A percentile compares a stretch with the other conserved stretches of the same genome.
Conservation (phyloP, 225 moss, liverwort and hornwort genomes). For the Marchantia polymorpha region DNA sequence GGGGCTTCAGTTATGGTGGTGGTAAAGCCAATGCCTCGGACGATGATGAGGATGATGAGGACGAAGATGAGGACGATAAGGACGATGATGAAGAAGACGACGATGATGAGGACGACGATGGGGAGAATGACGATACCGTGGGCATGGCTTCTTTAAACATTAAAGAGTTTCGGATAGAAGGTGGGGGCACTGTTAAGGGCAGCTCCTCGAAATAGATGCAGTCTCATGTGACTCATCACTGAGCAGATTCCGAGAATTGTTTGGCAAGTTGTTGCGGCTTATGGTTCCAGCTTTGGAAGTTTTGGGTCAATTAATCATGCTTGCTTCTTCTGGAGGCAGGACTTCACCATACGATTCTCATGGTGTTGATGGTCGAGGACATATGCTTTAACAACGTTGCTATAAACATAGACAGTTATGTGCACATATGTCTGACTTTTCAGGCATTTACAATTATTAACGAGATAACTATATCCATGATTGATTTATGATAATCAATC, state of each 20-base stretch:
- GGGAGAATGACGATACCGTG: conserved; percentile 40
- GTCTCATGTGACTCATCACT: not conserved
- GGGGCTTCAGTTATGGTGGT: conserved; percentile 37
- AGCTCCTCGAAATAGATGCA: conserved; percentile 54
- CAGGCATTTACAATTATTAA: too few species aligned
- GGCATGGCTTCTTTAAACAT: conserved; percentile 97
- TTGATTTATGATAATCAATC: too few species aligned
- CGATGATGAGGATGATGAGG: conserved; percentile 45
- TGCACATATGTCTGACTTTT: too few species aligned
- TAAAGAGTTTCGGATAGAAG: conserved; percentile 70
- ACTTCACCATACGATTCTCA: too few species aligned
- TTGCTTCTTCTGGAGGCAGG: too few species aligned
- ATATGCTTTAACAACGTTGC: too few species aligned
- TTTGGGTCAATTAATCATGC: not conserved
- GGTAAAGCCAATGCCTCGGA: conserved; percentile 46
- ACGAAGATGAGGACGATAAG: conserved; percentile 61
- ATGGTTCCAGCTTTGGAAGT: not conserved
- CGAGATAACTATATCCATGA: too few species aligned
- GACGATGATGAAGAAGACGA: conserved; percentile 70
- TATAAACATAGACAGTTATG: too few species aligned
- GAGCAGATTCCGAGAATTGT: too few species aligned
- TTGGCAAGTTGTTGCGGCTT: not conserved
- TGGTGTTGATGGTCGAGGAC: too few species aligned
- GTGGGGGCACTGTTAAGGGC: conserved; percentile 41
- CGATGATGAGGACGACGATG: conserved; percentile 56